Evolutionary conservation across 345 rosid genomes (phyloP).

Genomic region (Psidium friedrichsthalianum): DNA sequence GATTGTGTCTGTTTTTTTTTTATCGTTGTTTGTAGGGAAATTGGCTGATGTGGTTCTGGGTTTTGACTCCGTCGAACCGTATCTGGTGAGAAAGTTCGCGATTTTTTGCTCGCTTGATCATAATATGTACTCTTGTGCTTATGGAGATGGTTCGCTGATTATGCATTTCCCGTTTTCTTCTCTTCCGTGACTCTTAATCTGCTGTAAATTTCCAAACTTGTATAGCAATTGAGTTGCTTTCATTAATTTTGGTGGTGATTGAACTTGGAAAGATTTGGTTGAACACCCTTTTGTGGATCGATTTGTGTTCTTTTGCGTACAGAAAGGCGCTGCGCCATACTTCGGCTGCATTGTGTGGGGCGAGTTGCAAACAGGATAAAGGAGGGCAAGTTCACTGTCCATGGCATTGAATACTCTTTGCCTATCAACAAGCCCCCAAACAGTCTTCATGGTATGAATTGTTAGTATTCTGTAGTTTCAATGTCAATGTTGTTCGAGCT

Average conservation of each 20-base stretch:
- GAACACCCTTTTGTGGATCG: background rate
- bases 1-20: background rate
- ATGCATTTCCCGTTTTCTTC: background rate
- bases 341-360: constrained; percentile 95
- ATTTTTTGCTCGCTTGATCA: background rate
- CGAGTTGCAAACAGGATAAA: constrained; percentile 86
- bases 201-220: background rate
- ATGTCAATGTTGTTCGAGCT: background rate
- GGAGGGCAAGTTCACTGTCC: constrained; percentile 69
- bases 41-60: constrained; percentile 83
- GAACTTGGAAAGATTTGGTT: background rate
- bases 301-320: constrained; percentile 4
- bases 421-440: constrained; percentile 86
- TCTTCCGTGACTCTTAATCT: background rate
- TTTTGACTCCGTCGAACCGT: constrained; percentile 77
- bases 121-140: background rate
- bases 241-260: background rate
- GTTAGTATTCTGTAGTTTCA: background rate
- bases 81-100: constrained; percentile 37
- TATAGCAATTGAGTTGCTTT: background rate
- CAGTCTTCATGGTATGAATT: constrained; percentile 78
- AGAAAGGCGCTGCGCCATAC: constrained; percentile 77
- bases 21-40: constrained; percentile 33
- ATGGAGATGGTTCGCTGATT: background rate
- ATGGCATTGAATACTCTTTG: constrained; percentile 58